Conservation (phyloP, 2,329 filamentous ascomycete species). For the Exserohilum turcica region DNA sequence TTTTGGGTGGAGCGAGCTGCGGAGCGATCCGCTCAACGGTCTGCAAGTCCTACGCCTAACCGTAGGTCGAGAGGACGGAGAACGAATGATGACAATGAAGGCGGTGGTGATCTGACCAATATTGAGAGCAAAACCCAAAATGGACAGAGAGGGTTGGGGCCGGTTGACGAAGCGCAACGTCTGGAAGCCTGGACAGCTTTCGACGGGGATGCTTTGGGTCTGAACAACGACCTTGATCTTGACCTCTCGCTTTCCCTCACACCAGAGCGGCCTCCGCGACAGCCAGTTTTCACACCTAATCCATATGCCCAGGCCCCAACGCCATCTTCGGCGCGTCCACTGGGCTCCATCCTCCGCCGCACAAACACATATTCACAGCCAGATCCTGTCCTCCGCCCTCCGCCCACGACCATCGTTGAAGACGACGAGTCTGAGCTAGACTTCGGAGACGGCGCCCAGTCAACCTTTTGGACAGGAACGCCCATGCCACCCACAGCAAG, state of each 20-base stretch:
- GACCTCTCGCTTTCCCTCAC: conserved; percentile 40
- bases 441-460: conserved; percentile 12
- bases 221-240: conserved; percentile 33
- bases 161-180: conserved; percentile 35
- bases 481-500: conserved; percentile 21
- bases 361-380: conserved; percentile 25
- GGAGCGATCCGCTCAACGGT: conserved; percentile 30
- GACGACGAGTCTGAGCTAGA: conserved; percentile 19
- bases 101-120: neutral
- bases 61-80: conserved; percentile 20
- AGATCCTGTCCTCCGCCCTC: conserved; percentile 18
- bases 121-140: conserved; percentile 5
- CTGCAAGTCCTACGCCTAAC: conserved; percentile 32
- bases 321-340: conserved; percentile 9
- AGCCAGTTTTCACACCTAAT: conserved; percentile 3
- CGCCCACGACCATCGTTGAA: conserved; percentile 28
- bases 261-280: conserved; percentile 18
- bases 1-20: conserved; percentile 59
- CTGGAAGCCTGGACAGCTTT: conserved; percentile 49
- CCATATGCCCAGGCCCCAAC: conserved; percentile 5
- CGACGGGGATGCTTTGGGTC: conserved; percentile 39
- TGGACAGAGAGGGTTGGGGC: neutral
- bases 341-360: conserved; percentile 15
- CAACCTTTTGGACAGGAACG: conserved; percentile 37
- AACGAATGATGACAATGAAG: neutral